Conservation (phyloP, 768 basidiomycete species). For the Crepidotus variabilis region DNA sequence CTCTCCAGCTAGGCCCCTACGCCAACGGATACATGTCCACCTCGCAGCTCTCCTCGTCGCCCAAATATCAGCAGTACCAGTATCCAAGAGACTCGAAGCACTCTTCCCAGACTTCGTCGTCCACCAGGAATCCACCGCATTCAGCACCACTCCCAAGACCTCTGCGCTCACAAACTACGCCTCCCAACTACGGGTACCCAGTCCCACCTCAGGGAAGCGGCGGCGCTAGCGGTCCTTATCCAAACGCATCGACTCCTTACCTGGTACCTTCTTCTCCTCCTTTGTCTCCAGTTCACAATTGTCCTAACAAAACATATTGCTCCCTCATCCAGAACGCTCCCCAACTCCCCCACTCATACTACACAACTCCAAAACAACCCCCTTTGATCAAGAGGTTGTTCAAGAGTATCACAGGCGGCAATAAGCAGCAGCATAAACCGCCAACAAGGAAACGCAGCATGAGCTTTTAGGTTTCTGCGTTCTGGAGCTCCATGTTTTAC, state of each 20-base stretch:
- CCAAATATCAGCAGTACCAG: slow-evolving; percentile 5
- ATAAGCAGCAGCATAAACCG: slow-evolving; percentile 13
- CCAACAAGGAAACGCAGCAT: slow-evolving; percentile 21
- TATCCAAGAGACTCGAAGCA: slow-evolving; percentile 22
- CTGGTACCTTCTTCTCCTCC: slow-evolving; percentile 15
- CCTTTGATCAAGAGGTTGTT: slow-evolving; percentile 24
- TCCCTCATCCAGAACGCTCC: slow-evolving; percentile 16
- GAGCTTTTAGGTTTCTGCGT: slow-evolving; percentile 16
- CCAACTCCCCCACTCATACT: slow-evolving; percentile 21
- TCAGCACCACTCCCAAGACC: slow-evolving; percentile 6
- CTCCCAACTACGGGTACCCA: slow-evolving; percentile 1
- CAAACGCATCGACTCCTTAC: slow-evolving; percentile 1
- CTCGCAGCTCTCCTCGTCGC: slow-evolving; percentile 3
- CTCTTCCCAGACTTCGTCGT: slow-evolving; percentile 22
- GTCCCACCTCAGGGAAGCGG: background rate
- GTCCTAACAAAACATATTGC: slow-evolving; percentile 6
- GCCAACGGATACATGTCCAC: slow-evolving; percentile 4
- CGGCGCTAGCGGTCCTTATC: background rate
- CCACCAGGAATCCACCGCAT: slow-evolving; percentile 12
- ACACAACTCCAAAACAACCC: slow-evolving; percentile 17
- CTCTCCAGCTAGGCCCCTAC: background rate
- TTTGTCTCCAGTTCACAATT: background rate
- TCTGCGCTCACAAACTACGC: slow-evolving; percentile 7
- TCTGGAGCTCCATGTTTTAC: no score
- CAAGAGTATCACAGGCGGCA: slow-evolving; percentile 19